Evolutionary conservation across 2,329 filamentous ascomycete genomes (phyloP).

Genomic region (Ceratocystis ficicola): DNA sequence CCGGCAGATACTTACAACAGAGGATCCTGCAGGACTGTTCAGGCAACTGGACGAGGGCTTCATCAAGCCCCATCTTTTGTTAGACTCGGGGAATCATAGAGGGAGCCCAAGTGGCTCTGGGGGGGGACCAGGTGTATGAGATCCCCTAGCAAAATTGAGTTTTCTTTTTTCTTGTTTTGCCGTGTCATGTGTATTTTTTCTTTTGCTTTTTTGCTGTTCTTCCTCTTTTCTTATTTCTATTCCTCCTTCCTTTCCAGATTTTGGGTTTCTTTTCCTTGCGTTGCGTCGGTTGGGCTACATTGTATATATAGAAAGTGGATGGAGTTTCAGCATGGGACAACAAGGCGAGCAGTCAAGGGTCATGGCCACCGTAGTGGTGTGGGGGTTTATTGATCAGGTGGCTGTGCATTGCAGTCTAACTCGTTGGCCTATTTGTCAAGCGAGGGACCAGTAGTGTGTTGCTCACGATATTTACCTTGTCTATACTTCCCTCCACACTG

Average conservation of each 20-base stretch:
- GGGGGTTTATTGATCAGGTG: background rate
- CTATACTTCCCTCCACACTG: background rate
- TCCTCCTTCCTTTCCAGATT: background rate
- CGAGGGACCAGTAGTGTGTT: background rate
- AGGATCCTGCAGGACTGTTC: conserved; percentile 84
- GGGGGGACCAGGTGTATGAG: conserved; percentile 24
- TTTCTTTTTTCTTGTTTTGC: conserved; percentile 4
- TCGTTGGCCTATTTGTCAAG: background rate
- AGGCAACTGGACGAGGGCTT: conserved; percentile 89
- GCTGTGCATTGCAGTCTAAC: conserved; percentile 2
- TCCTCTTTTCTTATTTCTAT: conserved; percentile 6
- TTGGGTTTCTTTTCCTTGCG: background rate
- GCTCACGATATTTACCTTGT: background rate
- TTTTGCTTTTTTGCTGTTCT: background rate
- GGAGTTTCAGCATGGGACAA: background rate
- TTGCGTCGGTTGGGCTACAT: conserved; percentile 5
- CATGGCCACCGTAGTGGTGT: conserved; percentile 9
- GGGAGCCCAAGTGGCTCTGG: conserved; percentile 34
- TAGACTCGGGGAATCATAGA: conserved; percentile 41
- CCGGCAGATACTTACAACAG: conserved; percentile 66
- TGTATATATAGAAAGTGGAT: conserved; percentile 4
- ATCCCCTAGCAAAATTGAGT: conserved; percentile 6
- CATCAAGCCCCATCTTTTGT: conserved; percentile 79
- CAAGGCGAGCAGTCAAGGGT: background rate
- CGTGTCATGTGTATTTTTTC: background rate